These are phyloP conservation scores for Diphasiastrum complanatum DNA, from an alignment of 83 land plant species.

Conservation along the genomic window DNA sequence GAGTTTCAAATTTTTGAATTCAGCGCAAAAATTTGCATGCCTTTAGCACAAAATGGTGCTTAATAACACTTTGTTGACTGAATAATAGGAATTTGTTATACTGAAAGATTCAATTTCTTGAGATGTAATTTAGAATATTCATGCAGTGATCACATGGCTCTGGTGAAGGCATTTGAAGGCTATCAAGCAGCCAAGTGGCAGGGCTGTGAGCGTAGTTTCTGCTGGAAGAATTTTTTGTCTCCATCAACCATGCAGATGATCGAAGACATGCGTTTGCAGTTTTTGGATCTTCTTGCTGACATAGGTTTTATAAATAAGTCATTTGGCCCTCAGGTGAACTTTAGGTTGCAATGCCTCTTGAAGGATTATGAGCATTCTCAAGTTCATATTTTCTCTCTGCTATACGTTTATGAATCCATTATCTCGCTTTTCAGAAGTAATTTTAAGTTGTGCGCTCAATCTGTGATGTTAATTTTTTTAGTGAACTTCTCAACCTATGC, in stretches of 20 bases:
- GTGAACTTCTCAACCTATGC: too few species aligned
- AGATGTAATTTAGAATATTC: neutral
- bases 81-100: neutral
- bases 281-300: constrained; percentile 66
- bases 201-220: constrained; percentile 54
- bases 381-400: too few species aligned
- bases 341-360: too few species aligned
- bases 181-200: constrained; percentile 68
- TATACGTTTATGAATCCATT: too few species aligned
- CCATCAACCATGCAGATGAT: constrained; percentile 72
- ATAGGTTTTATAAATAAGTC: constrained; percentile 80
- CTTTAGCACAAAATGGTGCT: too few species aligned
- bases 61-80: too few species aligned
- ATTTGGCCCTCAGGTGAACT: constrained; percentile 40
- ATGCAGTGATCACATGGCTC: constrained; percentile 89
- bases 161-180: constrained; percentile 78
- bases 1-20: neutral
- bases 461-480: too few species aligned
- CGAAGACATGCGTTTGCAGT: constrained; percentile 83
- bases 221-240: constrained; percentile 89
- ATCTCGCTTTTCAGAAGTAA: too few species aligned
- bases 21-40: neutral
- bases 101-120: neutral
- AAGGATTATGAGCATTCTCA: too few species aligned
- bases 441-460: too few species aligned